A percentile compares a stretch with the other conserved stretches of the same genome.
These are phyloP conservation scores for Persicaria tinctoria DNA, from an alignment of 148 eudicot species.

Conservation along the genomic window DNA sequence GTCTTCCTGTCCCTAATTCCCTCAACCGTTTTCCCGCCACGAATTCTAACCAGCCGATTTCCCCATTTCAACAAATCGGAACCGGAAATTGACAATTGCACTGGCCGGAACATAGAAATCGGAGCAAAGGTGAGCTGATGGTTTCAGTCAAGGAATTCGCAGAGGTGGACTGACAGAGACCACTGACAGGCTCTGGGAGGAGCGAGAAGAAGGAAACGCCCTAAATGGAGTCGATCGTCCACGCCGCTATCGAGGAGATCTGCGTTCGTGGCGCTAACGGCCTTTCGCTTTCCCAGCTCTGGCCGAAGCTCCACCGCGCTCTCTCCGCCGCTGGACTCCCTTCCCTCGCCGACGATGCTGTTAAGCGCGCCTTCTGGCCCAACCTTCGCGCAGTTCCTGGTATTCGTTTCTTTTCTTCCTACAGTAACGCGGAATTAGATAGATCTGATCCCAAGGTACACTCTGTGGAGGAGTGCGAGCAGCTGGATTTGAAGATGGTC, in stretches of 20 bases:
- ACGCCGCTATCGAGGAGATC: constrained; percentile 60
- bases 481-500: constrained; percentile 42
- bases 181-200: background rate
- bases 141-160: background rate
- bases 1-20: background rate
- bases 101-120: too few species aligned
- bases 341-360: constrained; percentile 29
- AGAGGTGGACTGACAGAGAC: background rate
- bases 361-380: constrained; percentile 63
- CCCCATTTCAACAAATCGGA: too few species aligned
- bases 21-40: background rate
- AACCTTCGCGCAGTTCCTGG: constrained; percentile 48
- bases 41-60: background rate
- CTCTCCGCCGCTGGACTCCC: constrained; percentile 46
- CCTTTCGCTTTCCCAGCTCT: constrained; percentile 41
- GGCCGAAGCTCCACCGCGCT: constrained; percentile 38
- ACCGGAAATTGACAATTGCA: too few species aligned
- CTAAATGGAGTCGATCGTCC: constrained; percentile 55
- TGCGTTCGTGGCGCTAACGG: constrained; percentile 54
- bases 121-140: too few species aligned
- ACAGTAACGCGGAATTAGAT: constrained; percentile 16
- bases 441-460: constrained; percentile 17
- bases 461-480: constrained; percentile 50
- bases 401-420: constrained; percentile 29
- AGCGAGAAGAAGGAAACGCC: too few species aligned